These are phyloP conservation scores for Diplosphaera chodatii DNA, from an alignment of 139 green algal species.

Conservation along the genomic window DNA sequence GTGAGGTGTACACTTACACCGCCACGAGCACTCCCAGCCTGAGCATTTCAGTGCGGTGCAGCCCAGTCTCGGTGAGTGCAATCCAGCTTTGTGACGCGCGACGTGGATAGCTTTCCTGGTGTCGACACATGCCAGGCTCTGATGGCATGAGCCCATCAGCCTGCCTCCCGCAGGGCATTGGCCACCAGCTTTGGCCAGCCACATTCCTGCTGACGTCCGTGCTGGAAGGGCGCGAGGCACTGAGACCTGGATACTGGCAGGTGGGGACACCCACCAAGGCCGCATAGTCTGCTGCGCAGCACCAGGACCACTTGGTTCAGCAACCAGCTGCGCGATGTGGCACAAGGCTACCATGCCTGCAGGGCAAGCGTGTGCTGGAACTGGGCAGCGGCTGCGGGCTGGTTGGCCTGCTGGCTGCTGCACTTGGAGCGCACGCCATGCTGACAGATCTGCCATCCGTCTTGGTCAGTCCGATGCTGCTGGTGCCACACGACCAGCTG, in stretches of 20 bases:
- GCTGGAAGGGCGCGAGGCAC: not conserved
- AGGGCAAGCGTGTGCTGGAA: conserved; percentile 40
- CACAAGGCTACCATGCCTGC: not conserved
- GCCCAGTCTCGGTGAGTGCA: not conserved
- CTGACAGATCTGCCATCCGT: conserved; percentile 35
- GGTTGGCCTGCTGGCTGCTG: conserved; percentile 37
- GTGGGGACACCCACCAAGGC: not conserved
- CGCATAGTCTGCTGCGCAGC: not conserved
- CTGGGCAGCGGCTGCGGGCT: conserved; percentile 47
- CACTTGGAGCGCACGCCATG: conserved; percentile 39
- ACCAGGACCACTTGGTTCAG: not conserved
- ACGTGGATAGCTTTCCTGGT: too few species aligned
- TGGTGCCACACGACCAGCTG: not conserved
- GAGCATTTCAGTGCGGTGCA: not conserved
- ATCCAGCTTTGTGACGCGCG: not conserved
- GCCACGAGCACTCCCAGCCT: not conserved
- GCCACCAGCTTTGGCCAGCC: not conserved
- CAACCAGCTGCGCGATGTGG: too few species aligned
- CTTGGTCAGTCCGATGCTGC: not conserved
- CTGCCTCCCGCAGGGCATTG: not conserved
- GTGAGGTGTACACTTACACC: not conserved
- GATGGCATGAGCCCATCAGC: not conserved
- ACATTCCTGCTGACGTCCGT: not conserved
- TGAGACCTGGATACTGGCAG: not conserved
- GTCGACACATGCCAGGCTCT: not conserved